These are phyloP conservation scores for Fagopyrum tataricum DNA, from an alignment of 148 eudicot species.

Conservation along the genomic window DNA sequence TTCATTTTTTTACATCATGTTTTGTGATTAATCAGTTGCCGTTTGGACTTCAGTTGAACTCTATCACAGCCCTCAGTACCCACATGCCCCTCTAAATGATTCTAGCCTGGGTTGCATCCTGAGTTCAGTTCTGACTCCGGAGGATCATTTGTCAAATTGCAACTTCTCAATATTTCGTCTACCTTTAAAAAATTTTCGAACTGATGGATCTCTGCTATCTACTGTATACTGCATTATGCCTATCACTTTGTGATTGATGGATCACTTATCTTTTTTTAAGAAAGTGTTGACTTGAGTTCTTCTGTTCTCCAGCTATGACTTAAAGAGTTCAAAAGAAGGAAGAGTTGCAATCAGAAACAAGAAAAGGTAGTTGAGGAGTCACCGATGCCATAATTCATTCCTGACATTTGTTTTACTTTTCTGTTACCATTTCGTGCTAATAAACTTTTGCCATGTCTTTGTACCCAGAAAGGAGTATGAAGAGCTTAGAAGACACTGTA, in stretches of 20 bases:
- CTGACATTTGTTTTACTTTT: not conserved
- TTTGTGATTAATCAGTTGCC: not conserved
- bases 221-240: not conserved
- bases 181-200: not conserved
- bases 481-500: conserved; percentile 35
- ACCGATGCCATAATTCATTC: not conserved
- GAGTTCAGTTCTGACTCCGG: not conserved
- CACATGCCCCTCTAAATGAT: not conserved
- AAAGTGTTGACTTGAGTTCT: conserved; percentile 1
- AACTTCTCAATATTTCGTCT: not conserved
- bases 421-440: not conserved
- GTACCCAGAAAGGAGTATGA: conserved; percentile 35
- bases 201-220: not conserved
- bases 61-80: not conserved
- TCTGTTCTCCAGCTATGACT: conserved; percentile 36
- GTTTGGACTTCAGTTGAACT: not conserved
- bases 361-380: conserved; percentile 28
- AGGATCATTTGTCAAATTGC: not conserved
- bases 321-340: conserved; percentile 43
- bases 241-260: not conserved
- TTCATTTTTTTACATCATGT: not conserved
- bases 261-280: not conserved
- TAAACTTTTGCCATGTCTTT: not conserved
- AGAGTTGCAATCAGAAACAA: conserved; percentile 27
- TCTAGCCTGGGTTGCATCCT: not conserved